A percentile compares a stretch with the other conserved stretches of the same genome.
Conservation (phyloP, 306 rosid genomes). For the Glycine soja region DNA sequence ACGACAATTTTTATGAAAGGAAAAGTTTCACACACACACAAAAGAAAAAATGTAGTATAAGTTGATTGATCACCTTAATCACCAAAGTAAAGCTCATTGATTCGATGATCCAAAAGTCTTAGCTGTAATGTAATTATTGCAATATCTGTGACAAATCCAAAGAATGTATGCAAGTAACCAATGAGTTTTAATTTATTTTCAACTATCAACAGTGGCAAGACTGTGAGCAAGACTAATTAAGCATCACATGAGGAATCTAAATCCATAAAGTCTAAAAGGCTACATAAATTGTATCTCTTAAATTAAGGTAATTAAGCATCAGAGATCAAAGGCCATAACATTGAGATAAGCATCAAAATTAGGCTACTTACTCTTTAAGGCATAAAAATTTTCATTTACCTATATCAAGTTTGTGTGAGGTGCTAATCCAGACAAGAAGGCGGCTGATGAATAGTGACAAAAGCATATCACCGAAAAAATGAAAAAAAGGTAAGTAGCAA, state of each 20-base stretch:
- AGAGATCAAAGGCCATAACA: not conserved
- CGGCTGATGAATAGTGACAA: constrained; percentile 51
- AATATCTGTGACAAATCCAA: constrained; percentile 45
- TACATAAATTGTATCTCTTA: not conserved
- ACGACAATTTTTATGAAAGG: not conserved
- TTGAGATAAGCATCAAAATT: not conserved
- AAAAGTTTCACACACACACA: not conserved
- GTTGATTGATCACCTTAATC: constrained; percentile 35
- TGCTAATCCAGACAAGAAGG: constrained; percentile 57
- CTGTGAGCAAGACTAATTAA: constrained; percentile 45
- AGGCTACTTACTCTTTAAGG: constrained; percentile 15
- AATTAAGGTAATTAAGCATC: not conserved
- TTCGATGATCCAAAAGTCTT: constrained; percentile 46
- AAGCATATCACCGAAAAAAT: constrained; percentile 17
- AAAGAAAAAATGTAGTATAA: not conserved
- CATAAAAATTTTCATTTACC: constrained; percentile 35
- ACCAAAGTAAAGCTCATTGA: constrained; percentile 40
- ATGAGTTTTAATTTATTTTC: constrained; percentile 35
- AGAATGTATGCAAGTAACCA: constrained; percentile 11
- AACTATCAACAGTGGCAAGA: constrained; percentile 50
- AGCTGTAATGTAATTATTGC: constrained; percentile 45
- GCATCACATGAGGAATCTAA: constrained; percentile 49
- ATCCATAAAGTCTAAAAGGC: constrained; percentile 21
- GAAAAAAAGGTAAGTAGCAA: not conserved
- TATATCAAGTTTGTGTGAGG: constrained; percentile 47